Percentiles rank a stretch among this genome's conserved stretches.
Conservation (phyloP, 208 protist genomes). For the Wallacemonas sp. region DNA sequence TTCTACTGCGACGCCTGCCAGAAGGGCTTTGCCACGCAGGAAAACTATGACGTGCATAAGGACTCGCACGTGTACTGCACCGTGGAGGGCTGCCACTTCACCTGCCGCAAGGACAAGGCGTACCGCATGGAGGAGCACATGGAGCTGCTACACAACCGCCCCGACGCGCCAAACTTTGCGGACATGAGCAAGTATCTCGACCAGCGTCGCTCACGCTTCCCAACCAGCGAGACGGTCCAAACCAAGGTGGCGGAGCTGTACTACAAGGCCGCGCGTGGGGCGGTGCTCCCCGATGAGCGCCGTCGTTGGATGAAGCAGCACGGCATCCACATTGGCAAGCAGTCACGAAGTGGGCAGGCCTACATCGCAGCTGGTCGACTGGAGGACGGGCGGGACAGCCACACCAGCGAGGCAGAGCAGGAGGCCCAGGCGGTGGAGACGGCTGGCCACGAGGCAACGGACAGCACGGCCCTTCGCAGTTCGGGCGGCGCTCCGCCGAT, state of each 20-base stretch:
- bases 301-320: constrained; percentile 84
- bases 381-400: constrained; percentile 14
- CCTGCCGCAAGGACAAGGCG: constrained; percentile 60
- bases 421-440: neutral
- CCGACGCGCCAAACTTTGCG: constrained; percentile 78
- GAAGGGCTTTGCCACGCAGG: constrained; percentile 58
- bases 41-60: constrained; percentile 63
- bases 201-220: constrained; percentile 73
- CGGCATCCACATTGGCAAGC: constrained; percentile 74
- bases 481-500: neutral
- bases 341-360: constrained; percentile 48
- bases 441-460: neutral
- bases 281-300: constrained; percentile 70
- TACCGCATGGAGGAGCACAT: constrained; percentile 89
- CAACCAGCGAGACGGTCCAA: constrained; percentile 75
- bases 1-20: constrained; percentile 86
- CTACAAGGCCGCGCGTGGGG: constrained; percentile 81
- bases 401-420: neutral
- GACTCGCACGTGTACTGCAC: constrained; percentile 82
- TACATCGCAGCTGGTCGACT: constrained; percentile 51
- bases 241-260: constrained; percentile 87
- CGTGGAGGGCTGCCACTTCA: constrained; percentile 82
- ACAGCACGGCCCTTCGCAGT: too few relatives aligned
- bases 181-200: constrained; percentile 67
- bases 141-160: constrained; percentile 80